Evolutionary conservation across 208 protist species (phyloP).

Genomic region (Porcisia hertigi): DNA sequence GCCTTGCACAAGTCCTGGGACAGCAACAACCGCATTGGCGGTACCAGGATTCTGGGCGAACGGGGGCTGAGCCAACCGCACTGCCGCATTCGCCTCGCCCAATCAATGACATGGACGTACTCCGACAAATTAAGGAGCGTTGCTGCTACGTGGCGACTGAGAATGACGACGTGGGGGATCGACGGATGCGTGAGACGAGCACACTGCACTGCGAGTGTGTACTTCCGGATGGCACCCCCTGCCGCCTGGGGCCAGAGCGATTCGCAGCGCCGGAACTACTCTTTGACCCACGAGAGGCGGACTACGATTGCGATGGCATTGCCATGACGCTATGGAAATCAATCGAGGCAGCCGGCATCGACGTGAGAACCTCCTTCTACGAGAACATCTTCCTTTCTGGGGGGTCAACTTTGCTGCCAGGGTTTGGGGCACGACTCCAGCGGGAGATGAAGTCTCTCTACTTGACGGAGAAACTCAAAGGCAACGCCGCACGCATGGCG

Average conservation of each 20-base stretch:
- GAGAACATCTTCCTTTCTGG: constrained; percentile 97
- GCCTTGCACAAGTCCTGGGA: constrained; percentile 94
- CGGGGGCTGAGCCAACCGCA: background rate
- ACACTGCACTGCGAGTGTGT: constrained; percentile 53
- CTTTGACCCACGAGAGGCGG: constrained; percentile 95
- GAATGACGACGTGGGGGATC: constrained; percentile 61
- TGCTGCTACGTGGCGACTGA: constrained; percentile 77
- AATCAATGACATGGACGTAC: constrained; percentile 94
- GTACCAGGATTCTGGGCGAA: background rate
- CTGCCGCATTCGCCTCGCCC: background rate
- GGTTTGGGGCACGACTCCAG: constrained; percentile 94
- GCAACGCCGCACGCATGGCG: constrained; percentile 55
- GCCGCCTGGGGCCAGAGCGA: constrained; percentile 93
- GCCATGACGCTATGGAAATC: constrained; percentile 93
- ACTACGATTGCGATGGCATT: constrained; percentile 91
- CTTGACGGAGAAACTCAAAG: constrained; percentile 90
- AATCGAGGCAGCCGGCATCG: constrained; percentile 86
- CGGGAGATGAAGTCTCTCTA: constrained; percentile 94
- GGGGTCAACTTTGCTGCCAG: constrained; percentile 97
- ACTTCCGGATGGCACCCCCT: constrained; percentile 93
- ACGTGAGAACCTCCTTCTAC: constrained; percentile 90
- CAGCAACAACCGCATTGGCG: background rate
- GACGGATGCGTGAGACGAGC: constrained; percentile 82
- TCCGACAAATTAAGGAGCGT: constrained; percentile 96
- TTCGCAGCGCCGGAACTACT: constrained; percentile 94